phyloP scores from a whole-genome alignment of 306 rosid genomes.

The Cajanus cajan region DNA sequence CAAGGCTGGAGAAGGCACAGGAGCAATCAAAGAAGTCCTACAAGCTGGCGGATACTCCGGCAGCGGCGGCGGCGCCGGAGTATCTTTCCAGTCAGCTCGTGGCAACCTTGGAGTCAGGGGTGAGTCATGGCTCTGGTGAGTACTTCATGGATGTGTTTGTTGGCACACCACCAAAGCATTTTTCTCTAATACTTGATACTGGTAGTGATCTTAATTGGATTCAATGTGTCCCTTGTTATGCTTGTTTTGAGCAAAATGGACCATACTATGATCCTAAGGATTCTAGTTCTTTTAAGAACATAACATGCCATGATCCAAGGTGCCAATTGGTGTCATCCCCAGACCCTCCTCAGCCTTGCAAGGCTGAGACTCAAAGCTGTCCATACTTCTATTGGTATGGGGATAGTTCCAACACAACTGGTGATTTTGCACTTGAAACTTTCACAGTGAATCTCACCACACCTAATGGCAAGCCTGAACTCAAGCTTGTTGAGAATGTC shows the following conservation, averaged over 20 bases:
- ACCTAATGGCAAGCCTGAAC: constrained; percentile 39
- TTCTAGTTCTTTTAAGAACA: constrained; percentile 59
- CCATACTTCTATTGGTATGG: constrained; percentile 93
- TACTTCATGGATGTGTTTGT: constrained; percentile 86
- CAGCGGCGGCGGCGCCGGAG: constrained; percentile 50
- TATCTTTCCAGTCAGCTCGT: constrained; percentile 52
- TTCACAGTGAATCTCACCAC: constrained; percentile 76
- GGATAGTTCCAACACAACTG: constrained; percentile 83
- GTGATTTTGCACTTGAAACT: constrained; percentile 72
- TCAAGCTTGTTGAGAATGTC: constrained; percentile 57
- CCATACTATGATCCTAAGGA: constrained; percentile 62
- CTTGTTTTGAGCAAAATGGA: constrained; percentile 84
- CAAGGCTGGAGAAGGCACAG: constrained; percentile 46
- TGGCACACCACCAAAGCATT: constrained; percentile 83
- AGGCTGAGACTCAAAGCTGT: constrained; percentile 57
- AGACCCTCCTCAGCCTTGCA: constrained; percentile 64
- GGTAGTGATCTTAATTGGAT: constrained; percentile 96
- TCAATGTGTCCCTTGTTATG: constrained; percentile 80
- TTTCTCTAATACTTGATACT: constrained; percentile 77
- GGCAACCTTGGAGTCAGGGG: constrained; percentile 85
- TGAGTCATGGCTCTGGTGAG: constrained; percentile 80
- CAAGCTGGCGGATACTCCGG: neutral
- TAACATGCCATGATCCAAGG: constrained; percentile 57
- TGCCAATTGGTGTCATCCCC: constrained; percentile 74
- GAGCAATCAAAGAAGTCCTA: constrained; percentile 6